Evolutionary conservation across 352 stramenopile genomes (phyloP).

Genomic region (Paralagenidium karlingii): DNA sequence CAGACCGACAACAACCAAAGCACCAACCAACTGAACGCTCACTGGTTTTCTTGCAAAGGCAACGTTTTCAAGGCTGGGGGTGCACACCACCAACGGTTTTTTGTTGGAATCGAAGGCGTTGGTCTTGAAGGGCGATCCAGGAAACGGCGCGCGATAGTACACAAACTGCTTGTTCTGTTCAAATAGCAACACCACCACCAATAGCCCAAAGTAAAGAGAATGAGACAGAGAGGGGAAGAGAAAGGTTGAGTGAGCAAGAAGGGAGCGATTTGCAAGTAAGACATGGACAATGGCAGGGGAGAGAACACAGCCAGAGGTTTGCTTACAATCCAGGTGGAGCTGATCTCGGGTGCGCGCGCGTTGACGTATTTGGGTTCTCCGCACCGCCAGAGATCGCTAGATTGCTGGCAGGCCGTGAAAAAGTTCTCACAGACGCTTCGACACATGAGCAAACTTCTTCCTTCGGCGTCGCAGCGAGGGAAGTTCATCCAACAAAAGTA

Average conservation of each 20-base stretch:
- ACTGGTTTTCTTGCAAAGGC: no score
- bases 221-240: not conserved
- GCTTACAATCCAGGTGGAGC: constrained; percentile 45
- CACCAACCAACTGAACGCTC: no score
- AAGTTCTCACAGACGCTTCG: constrained; percentile 86
- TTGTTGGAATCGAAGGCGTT: constrained; percentile 54
- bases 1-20: no score
- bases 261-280: not conserved
- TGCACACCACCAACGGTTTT: constrained; percentile 68
- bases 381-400: constrained; percentile 81
- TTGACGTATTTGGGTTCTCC: constrained; percentile 62
- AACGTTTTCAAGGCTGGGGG: constrained; percentile 62
- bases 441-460: constrained; percentile 69
- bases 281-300: not conserved
- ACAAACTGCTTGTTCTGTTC: constrained; percentile 43
- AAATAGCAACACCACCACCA: not conserved
- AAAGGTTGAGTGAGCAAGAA: no score
- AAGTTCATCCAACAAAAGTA: constrained; percentile 90
- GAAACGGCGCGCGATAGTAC: constrained; percentile 70
- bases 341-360: constrained; percentile 41
- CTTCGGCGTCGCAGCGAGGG: constrained; percentile 79
- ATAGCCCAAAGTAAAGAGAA: not conserved
- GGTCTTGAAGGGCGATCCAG: constrained; percentile 66
- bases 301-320: no score
- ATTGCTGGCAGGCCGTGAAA: constrained; percentile 77